Evolutionary conservation across 495 filamentous ascomycete species (phyloP).

Genomic region (Penicillium verhagenii): DNA sequence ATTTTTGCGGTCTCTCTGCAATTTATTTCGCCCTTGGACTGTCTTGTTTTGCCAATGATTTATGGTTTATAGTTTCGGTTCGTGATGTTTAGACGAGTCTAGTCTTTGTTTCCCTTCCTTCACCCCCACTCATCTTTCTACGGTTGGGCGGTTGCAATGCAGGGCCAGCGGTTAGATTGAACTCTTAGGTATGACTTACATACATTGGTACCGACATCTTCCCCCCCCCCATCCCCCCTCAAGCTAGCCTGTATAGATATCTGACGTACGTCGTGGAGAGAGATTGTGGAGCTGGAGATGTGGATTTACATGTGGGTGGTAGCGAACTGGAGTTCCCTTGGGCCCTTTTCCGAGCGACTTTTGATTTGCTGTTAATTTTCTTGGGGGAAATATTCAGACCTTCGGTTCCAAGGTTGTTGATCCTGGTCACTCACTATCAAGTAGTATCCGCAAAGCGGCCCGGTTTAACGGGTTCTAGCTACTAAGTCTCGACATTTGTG

Average conservation of each 20-base stretch:
- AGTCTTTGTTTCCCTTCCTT: neutral
- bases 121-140: neutral
- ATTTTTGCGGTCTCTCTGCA: too few relatives aligned
- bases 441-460: neutral
- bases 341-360: neutral
- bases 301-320: neutral
- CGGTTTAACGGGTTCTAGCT: neutral
- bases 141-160: neutral
- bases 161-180: slow-evolving; percentile 3
- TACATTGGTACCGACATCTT: neutral
- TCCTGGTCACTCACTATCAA: neutral
- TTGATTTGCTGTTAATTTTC: neutral
- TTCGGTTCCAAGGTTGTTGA: neutral
- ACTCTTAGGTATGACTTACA: neutral
- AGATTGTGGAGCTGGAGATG: neutral
- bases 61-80: too few relatives aligned
- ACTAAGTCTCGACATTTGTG: neutral
- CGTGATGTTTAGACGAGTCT: too few relatives aligned
- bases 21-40: too few relatives aligned
- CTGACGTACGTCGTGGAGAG: neutral
- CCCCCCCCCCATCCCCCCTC: too few relatives aligned
- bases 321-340: slow-evolving; percentile 9
- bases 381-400: neutral
- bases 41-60: too few relatives aligned
- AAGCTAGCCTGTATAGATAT: neutral